Evolutionary conservation across 129 eudicot species (phyloP), one percentile per base, ranked within the genome.

Genomic region (Lactuca sativa): DNA sequence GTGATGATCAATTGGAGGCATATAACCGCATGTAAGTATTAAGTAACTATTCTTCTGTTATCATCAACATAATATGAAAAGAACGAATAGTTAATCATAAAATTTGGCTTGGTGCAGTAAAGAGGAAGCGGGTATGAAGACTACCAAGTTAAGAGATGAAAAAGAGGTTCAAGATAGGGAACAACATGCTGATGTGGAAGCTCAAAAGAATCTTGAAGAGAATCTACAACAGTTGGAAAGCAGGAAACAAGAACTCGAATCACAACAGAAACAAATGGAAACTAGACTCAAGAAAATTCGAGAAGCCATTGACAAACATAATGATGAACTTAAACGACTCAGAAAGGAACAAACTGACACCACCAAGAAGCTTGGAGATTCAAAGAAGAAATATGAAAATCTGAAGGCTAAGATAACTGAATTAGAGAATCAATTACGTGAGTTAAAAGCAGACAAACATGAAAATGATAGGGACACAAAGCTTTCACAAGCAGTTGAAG

Each of bases 101-200:
- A 11, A 11, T 52, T 57, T 68, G 15, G 70, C 67, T 51, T 81
- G 18, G 11, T 87, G 78, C 88, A 93, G 99, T 75, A 95, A 95
- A 80, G 99, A 95, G 83, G 90, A 90, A 73, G 99, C 97, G 62
- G 99, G 97, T 25, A 90, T 78, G 96, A 87, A 78, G 79, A 95
- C 97, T 76, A 87, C 88, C 12, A 90, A 87, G 76, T 67, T 90
- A 67, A 82, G 83, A 76, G 97, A 87, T 66, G 97, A 95, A 85
- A 95, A 95, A 76, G 99, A 95, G 74, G 95, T 95, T 40, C 83
- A 81, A 56, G 97, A 95, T 73, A 78, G 99, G 86, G 93, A 90
- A 80, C 99, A 95, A 7, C 86, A 81, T 82, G 90, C 95, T 76
- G 97, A 83, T 59, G 53, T 82, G 43, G 99, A 95, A 75, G 96